Percentiles rank a stretch among this genome's conserved stretches.
Conservation (phyloP, 208 protist genomes). For the Phytomonas serpens region DNA sequence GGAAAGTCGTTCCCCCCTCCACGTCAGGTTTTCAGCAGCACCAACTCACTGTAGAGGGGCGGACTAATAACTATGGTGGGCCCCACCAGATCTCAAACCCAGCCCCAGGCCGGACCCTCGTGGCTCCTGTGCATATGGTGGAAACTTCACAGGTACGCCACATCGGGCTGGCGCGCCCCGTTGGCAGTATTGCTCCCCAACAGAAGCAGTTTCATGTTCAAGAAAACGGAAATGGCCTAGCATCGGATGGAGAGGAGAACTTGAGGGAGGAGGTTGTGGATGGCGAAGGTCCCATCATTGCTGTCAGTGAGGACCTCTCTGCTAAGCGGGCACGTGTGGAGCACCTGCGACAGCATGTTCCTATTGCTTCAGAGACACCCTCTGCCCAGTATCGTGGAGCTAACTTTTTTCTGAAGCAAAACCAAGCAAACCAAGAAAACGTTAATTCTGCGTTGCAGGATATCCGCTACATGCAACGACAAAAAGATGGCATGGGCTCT, state of each 20-base stretch:
- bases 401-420: conserved; percentile 10
- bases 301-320: conserved; percentile 25
- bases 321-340: conserved; percentile 41
- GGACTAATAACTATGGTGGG: conserved; percentile 77
- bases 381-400: background rate
- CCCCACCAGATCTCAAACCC: conserved; percentile 43
- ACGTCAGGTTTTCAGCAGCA: conserved; percentile 15
- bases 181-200: conserved; percentile 3
- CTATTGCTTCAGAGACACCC: conserved; percentile 21
- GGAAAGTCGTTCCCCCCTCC: conserved; percentile 12
- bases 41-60: conserved; percentile 54
- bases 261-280: conserved; percentile 24
- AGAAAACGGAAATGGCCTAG: background rate
- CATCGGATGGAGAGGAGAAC: conserved; percentile 6
- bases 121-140: conserved; percentile 48
- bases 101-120: conserved; percentile 33
- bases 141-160: conserved; percentile 12
- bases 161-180: background rate
- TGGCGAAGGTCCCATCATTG: conserved; percentile 31
- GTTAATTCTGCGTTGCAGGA: conserved; percentile 6
- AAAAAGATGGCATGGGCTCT: background rate
- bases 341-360: conserved; percentile 40
- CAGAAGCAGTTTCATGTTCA: conserved; percentile 15
- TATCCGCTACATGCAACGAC: conserved; percentile 6
- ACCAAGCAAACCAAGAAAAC: background rate